Percentiles rank a stretch among this genome's conserved stretches.
phyloP scores from a whole-genome alignment of 768 basidiomycete genomes.

The Amanita polypyramis region DNA sequence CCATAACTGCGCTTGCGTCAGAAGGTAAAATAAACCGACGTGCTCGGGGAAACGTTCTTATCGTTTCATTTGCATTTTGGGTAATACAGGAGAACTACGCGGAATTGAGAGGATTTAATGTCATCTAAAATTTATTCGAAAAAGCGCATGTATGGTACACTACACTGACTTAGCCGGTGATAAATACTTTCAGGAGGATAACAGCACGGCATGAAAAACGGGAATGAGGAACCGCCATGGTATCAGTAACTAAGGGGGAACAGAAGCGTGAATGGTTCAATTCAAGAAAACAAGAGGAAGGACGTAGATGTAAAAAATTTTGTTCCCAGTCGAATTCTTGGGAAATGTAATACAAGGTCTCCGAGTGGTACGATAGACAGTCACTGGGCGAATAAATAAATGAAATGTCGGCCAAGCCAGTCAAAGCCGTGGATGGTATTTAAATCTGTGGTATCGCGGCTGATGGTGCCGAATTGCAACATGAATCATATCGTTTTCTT shows the following conservation, averaged over 20 bases:
- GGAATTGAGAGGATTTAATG: not conserved
- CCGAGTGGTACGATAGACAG: not conserved
- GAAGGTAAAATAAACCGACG: not conserved
- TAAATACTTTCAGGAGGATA: constrained; percentile 3
- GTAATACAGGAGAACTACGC: not conserved
- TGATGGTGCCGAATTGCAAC: constrained; percentile 13
- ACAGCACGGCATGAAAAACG: constrained; percentile 2
- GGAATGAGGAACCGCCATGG: not conserved
- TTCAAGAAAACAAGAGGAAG: constrained; percentile 3
- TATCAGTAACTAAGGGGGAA: not conserved
- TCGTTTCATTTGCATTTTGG: constrained; percentile 1
- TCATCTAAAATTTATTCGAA: constrained; percentile 3
- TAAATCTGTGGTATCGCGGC: constrained; percentile 14
- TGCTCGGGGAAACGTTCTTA: not conserved
- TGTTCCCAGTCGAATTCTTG: not conserved
- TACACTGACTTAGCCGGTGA: constrained; percentile 5
- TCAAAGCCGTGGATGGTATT: not conserved
- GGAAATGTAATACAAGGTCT: constrained; percentile 4
- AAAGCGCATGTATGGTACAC: constrained; percentile 7
- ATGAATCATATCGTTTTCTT: not conserved
- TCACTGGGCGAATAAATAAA: constrained; percentile 5
- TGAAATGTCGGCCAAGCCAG: not conserved
- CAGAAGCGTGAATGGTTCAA: constrained; percentile 1
- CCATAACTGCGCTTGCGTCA: not conserved
- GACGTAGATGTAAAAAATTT: not conserved